These are phyloP conservation scores for Dactylellina sp. DNA, from an alignment of 2,329 filamentous ascomycete genomes.

Conservation along the genomic window DNA sequence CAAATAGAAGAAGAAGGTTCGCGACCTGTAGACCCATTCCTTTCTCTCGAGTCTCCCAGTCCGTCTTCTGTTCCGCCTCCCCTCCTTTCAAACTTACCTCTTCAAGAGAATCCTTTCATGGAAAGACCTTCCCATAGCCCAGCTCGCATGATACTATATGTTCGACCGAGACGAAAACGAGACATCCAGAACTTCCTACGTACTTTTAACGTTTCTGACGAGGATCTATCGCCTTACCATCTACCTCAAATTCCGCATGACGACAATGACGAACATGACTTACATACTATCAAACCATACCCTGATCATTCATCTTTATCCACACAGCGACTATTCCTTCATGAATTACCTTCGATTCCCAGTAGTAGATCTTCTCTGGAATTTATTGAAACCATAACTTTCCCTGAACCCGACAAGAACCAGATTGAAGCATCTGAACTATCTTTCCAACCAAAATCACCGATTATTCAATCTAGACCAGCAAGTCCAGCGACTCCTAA, in stretches of 20 bases:
- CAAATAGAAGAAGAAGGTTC: constrained; percentile 57
- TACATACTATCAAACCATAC: background rate
- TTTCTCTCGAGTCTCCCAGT: constrained; percentile 57
- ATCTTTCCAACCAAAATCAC: background rate
- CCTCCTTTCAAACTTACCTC: constrained; percentile 56
- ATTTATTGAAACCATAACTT: background rate
- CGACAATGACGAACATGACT: constrained; percentile 31
- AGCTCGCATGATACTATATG: constrained; percentile 56
- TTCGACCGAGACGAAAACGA: constrained; percentile 53
- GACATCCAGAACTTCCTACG: constrained; percentile 52
- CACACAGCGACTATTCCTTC: background rate
- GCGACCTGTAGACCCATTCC: constrained; percentile 57
- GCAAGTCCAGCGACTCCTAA: background rate
- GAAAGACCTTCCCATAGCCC: constrained; percentile 56
- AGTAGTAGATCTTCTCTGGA: constrained; percentile 16
- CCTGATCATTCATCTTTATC: constrained; percentile 1
- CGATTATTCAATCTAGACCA: too few species aligned
- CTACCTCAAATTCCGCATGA: constrained; percentile 53
- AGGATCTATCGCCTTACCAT: constrained; percentile 45
- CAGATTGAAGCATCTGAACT: background rate
- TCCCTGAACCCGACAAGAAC: background rate
- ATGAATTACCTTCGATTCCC: constrained; percentile 36
- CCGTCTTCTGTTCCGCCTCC: constrained; percentile 57
- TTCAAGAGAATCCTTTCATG: constrained; percentile 56
- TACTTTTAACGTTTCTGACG: constrained; percentile 54